Conservation (phyloP, 1,139 yeast genomes). For the Diutina scorzettiae region DNA sequence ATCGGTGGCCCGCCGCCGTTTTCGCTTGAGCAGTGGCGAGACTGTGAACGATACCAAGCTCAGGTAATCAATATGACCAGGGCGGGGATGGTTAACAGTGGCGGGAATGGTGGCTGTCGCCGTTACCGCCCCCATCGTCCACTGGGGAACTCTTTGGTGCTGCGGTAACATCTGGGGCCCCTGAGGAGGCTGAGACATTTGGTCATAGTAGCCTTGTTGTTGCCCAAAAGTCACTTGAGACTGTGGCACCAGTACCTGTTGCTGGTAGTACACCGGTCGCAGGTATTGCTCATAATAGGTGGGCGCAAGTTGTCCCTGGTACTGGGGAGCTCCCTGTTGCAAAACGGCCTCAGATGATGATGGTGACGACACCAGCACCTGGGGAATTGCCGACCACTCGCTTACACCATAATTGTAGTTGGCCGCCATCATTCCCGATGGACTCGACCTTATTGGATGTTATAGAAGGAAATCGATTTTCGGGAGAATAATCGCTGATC, state of each 20-base stretch:
- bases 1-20: constrained; percentile 13
- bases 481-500: no score
- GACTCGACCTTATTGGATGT: no score
- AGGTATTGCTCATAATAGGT: not conserved
- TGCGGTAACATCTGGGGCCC: not conserved
- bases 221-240: not conserved
- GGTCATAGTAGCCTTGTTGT: not conserved
- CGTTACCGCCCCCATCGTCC: not conserved
- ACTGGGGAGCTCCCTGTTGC: not conserved
- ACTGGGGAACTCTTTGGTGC: not conserved
- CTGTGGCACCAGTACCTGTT: not conserved
- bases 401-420: not conserved
- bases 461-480: no score
- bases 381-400: not conserved
- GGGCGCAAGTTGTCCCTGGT: not conserved
- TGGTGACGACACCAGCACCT: not conserved
- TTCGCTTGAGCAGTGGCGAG: constrained; percentile 24
- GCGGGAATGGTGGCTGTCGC: not conserved
- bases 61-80: constrained; percentile 22
- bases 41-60: constrained; percentile 27
- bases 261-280: not conserved
- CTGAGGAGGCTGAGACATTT: not conserved
- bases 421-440: not conserved
- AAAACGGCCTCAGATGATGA: not conserved
- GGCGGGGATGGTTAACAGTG: not conserved